Evolutionary conservation across 2,329 filamentous ascomycete species (phyloP).

Genomic region (Stylonectria norvegica): DNA sequence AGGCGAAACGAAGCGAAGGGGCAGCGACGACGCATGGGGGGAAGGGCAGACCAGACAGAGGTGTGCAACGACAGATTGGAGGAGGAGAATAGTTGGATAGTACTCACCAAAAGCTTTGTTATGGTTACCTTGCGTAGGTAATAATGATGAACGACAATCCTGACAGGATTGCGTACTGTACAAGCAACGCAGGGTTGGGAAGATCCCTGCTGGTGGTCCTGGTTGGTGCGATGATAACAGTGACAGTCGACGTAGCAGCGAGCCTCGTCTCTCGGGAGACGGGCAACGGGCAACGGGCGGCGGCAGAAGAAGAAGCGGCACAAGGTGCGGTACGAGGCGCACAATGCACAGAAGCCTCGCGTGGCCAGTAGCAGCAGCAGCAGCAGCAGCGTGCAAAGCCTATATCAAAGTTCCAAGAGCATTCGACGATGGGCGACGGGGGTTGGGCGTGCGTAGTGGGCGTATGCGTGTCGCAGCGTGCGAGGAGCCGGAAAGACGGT

Average conservation of each 20-base stretch:
- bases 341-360: no score
- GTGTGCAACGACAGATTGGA: slow-evolving; percentile 1
- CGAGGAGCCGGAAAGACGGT: no score
- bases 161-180: slow-evolving; percentile 21
- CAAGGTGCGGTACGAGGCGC: no score
- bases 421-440: no score
- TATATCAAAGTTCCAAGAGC: no score
- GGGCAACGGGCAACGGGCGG: slow-evolving; percentile 3
- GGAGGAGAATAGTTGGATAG: slow-evolving; percentile 7
- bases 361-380: no score
- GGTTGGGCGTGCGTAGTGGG: no score
- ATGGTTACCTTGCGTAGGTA: no score
- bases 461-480: no score
- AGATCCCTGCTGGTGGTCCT: slow-evolving; percentile 29
- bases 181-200: slow-evolving; percentile 21
- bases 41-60: slow-evolving; percentile 2
- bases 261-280: slow-evolving; percentile 27
- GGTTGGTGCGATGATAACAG: no score
- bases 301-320: neutral
- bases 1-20: slow-evolving; percentile 6
- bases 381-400: no score
- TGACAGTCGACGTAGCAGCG: no score
- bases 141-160: slow-evolving; percentile 19
- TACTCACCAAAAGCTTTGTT: slow-evolving; percentile 26
- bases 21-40: slow-evolving; percentile 6